These are phyloP conservation scores for Hebeloma cylindrosporum DNA, from an alignment of 768 basidiomycete genomes.

Conservation along the genomic window DNA sequence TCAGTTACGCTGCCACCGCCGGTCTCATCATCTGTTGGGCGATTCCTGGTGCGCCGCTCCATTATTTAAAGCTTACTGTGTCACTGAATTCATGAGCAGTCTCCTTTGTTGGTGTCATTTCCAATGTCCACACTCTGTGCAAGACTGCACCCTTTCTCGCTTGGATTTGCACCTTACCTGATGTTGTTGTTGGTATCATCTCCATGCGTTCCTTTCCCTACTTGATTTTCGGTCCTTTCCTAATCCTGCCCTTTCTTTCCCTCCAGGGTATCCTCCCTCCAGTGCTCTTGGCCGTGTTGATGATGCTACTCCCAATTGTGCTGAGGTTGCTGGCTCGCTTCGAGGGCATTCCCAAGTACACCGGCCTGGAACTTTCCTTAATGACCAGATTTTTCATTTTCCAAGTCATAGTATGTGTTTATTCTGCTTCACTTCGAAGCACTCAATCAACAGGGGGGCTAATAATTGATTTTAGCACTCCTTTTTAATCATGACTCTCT, in stretches of 20 bases:
- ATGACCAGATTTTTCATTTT: conserved; percentile 94
- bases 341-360: conserved; percentile 87
- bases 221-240: neutral
- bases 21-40: conserved; percentile 88
- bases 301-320: conserved; percentile 84
- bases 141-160: conserved; percentile 63
- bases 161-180: conserved; percentile 79
- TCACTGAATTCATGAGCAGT: conserved; percentile 38
- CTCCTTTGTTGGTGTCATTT: conserved; percentile 81
- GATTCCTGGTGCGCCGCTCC: conserved; percentile 60
- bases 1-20: conserved; percentile 75
- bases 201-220: conserved; percentile 27
- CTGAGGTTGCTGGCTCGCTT: conserved; percentile 78
- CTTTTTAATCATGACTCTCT: conserved; percentile 87
- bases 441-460: neutral
- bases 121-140: conserved; percentile 77
- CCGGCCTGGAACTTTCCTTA: conserved; percentile 81
- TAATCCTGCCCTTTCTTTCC: neutral
- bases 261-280: conserved; percentile 82
- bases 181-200: conserved; percentile 74
- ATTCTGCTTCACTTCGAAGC: neutral
- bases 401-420: conserved; percentile 76
- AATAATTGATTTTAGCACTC: conserved; percentile 61
- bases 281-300: conserved; percentile 83
- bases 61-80: neutral